Evolutionary conservation across 495 filamentous ascomycete species (phyloP), one percentile per base, ranked within the genome.

Genomic region (Hypomontagnella submonticulosa): DNA sequence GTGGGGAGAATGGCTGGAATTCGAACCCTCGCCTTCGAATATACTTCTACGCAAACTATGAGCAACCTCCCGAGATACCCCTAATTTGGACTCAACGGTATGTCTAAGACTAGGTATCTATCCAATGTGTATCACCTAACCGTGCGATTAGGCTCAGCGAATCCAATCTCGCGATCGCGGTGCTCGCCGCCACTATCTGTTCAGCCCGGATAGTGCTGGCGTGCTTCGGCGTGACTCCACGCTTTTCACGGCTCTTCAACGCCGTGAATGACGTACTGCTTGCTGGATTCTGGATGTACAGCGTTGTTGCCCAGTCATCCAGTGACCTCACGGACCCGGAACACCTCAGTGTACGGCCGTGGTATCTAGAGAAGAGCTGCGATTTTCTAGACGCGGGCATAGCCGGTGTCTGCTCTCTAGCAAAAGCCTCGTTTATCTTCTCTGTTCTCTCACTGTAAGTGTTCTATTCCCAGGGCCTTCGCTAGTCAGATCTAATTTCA

Each of bases 31-130:
- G 50, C 18, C 33, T 57, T 9, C 40, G 69, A n/a, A 72, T 74
- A 33, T 74, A 74, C 57, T 72, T 67, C 32, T 72, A 74, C 37
- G 69, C 66, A n/a, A 74, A 74, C 51, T 65, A 72, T 30, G 11
- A 56, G 19, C 37, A 70, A 23, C 72, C 72, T 11, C 69, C 69
- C 0, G 54, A 56, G 15, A 63, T 74, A 36, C 66, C 69, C 0
- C 63, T 61, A 30, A 38, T 72, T 27, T 74, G 72, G 72, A 65
- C 44, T 23, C 65, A 68, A 32, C 66, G 48, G 72, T 74, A 33
- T 30, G 68, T 61, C 34, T 19, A 4, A 32, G 30, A 15, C 15
- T 32, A 16, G 16, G 7, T 23, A 18, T n/a, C 12, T 40, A 11
- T n/a, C n/a, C n/a, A n/a, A 32, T 23, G n/a, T 18, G 12, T 18